Base-by-base conservation (phyloP, 164 flowering plant species). In the Echeveria elegans region DNA sequence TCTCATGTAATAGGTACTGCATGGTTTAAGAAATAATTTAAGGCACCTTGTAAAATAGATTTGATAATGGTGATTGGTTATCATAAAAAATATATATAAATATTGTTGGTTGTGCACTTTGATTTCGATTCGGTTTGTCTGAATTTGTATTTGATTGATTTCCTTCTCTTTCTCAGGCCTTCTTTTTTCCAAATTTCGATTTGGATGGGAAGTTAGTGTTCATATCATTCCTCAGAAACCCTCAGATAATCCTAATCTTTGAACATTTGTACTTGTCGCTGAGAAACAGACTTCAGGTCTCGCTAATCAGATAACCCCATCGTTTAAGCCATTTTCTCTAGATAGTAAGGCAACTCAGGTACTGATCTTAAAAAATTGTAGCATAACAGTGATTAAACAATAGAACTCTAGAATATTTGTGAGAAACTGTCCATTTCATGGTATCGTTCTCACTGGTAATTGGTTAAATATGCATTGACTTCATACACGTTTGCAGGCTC, bases 1-100 rank as follows among this genome's bases (percentile, higher is more conserved):
- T 85, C 92, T 75, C 97, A 90, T 75, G 96, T 90, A 66, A 77
- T 88, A 82, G 98, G 98, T 92, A 83, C 72, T 74, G 56, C 65
- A 60, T 63, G 30, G 26, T 19, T 29, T 11, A 50, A 14, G 64
- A 16, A 30, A 30, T 52, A 52, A 24, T 23, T 52, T 6, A 23
- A 6, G 11, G 58, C n/a, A 21, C 28, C 58, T 23, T 7, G 29
- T 52, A 21, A 24, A 52, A 7, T 23, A n/a, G n/a, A 48, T 9
- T 6, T 14, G 21, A 7, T 23, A 6, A 12, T 52, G 58, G n/a
- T n/a, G n/a, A n/a, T n/a, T n/a, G n/a, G n/a, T n/a, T n/a, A n/a
- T n/a, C n/a, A n/a, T n/a, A n/a, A n/a, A n/a, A n/a, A n/a, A n/a
- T n/a, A n/a, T n/a, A n/a, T n/a, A n/a, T n/a, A n/a, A n/a, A n/a